A percentile compares a stretch with the other conserved stretches of the same genome.
Evolutionary conservation across 305 asterid genomes (phyloP).

Genomic region (Plantago rigida): DNA sequence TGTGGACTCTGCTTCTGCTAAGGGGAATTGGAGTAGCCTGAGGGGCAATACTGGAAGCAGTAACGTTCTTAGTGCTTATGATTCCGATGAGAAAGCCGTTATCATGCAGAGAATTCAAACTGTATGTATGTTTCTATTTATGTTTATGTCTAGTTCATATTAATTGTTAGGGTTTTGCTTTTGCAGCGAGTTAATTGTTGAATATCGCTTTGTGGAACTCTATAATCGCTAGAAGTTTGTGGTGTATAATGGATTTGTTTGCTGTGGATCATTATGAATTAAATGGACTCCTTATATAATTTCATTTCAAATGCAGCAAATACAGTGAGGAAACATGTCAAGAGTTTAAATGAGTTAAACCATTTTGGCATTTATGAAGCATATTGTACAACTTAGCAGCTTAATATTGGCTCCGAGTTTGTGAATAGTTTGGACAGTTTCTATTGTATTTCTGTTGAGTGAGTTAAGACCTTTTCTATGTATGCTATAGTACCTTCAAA

Average conservation of each 20-base stretch:
- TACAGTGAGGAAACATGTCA: too few relatives aligned
- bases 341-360: too few relatives aligned
- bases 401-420: neutral
- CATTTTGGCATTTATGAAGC: too few relatives aligned
- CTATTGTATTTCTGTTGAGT: too few relatives aligned
- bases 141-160: neutral
- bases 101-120: constrained; percentile 40
- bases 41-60: constrained; percentile 14
- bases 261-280: too few relatives aligned
- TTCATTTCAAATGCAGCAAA: neutral
- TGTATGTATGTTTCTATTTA: constrained; percentile 19
- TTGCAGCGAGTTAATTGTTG: neutral
- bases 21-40: constrained; percentile 36
- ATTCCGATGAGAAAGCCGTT: constrained; percentile 52
- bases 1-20: constrained; percentile 49
- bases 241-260: neutral
- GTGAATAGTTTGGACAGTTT: neutral
- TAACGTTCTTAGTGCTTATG: constrained; percentile 38
- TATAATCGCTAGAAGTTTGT: too few relatives aligned
- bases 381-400: too few relatives aligned
- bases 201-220: too few relatives aligned
- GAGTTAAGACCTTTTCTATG: too few relatives aligned
- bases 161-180: neutral
- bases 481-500: too few relatives aligned
- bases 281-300: neutral